These are phyloP conservation scores for Ophiostoma sp. DNA, from an alignment of 2,329 filamentous ascomycete species.

Conservation along the genomic window DNA sequence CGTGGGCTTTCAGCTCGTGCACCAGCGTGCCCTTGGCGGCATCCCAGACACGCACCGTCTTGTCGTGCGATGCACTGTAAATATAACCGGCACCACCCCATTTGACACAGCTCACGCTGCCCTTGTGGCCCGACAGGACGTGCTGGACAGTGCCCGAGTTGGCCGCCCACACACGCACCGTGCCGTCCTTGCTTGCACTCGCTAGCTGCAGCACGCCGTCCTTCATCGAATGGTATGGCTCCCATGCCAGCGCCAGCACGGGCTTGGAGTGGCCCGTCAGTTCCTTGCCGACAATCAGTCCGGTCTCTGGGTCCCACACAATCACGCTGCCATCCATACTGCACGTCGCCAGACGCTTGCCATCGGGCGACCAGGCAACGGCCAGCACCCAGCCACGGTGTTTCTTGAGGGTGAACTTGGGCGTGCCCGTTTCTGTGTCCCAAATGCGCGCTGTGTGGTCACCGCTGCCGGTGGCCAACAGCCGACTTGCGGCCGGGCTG, in stretches of 20 bases:
- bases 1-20: constrained; percentile 72
- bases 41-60: constrained; percentile 90
- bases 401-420: constrained; percentile 79
- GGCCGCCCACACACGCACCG: constrained; percentile 82
- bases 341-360: constrained; percentile 77
- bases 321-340: constrained; percentile 92
- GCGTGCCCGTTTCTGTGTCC: constrained; percentile 93
- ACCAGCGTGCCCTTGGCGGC: constrained; percentile 74
- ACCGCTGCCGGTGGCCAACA: constrained; percentile 84
- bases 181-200: constrained; percentile 86
- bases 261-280: constrained; percentile 87
- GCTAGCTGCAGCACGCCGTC: constrained; percentile 76
- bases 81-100: constrained; percentile 91
- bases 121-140: constrained; percentile 84
- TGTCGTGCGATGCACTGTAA: constrained; percentile 86
- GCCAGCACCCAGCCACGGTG: constrained; percentile 89
- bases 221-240: constrained; percentile 83
- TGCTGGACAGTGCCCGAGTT: constrained; percentile 76
- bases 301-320: constrained; percentile 83
- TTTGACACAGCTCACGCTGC: constrained; percentile 82
- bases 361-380: constrained; percentile 85
- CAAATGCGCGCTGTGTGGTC: constrained; percentile 90
- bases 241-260: constrained; percentile 86
- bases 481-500: constrained; percentile 72
- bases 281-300: constrained; percentile 67